Percentiles rank a stretch among this genome's conserved stretches.
Evolutionary conservation across 495 filamentous ascomycete genomes (phyloP).

Genomic region (Jackrogersella multiformis): DNA sequence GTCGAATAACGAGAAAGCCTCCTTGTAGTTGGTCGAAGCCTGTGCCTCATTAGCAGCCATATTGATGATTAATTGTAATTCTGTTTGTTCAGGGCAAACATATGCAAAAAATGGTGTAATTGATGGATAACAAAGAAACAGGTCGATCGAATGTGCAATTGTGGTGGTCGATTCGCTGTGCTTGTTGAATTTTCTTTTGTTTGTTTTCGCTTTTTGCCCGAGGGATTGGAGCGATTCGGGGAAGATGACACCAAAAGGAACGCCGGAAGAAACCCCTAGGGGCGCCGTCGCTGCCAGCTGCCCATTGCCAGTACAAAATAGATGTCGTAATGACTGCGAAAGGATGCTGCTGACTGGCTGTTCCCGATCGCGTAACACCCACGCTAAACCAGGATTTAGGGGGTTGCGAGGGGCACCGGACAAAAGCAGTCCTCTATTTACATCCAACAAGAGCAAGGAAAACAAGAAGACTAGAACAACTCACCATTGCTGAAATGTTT

Average conservation of each 20-base stretch:
- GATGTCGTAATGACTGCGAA: conserved; percentile 19
- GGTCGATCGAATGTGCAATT: not conserved
- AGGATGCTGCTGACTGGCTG: conserved; percentile 40
- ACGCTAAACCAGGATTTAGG: conserved; percentile 39
- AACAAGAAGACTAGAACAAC: conserved; percentile 19
- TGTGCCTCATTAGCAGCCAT: conserved; percentile 65
- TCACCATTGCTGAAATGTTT: conserved; percentile 29
- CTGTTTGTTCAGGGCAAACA: not conserved
- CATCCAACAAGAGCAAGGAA: not conserved
- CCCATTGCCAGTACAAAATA: conserved; percentile 9
- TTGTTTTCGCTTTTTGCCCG: conserved; percentile 24
- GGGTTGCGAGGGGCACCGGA: conserved; percentile 32
- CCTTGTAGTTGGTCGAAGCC: conserved; percentile 99
- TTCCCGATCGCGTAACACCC: conserved; percentile 38
- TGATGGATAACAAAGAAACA: not conserved
- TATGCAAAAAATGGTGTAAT: conserved; percentile 1
- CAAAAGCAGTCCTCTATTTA: conserved; percentile 25
- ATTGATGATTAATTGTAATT: conserved; percentile 26
- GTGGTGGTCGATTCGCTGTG: not conserved
- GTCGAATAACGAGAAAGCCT: conserved; percentile 99
- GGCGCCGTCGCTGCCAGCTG: conserved; percentile 10
- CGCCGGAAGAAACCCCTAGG: conserved; percentile 13
- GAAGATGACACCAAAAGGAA: conserved; percentile 18
- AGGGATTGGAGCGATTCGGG: conserved; percentile 16
- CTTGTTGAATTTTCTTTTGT: conserved; percentile 8